Percentiles rank a stretch among this genome's conserved stretches.
Conservation (phyloP, 805 yeast species). For the Myxozyma lipomycoides region DNA sequence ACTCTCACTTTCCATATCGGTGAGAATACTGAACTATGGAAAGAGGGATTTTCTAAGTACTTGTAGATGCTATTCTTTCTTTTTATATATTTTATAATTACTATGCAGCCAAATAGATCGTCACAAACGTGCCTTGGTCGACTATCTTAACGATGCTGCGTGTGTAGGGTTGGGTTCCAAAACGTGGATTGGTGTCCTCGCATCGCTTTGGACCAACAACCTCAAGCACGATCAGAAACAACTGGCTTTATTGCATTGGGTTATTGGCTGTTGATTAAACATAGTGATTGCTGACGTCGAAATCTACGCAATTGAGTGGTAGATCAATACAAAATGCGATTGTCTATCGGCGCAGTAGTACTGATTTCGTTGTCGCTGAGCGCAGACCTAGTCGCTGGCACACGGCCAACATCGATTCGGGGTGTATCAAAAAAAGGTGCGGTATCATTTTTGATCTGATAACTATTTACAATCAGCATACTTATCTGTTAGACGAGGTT, state of each 20-base stretch:
- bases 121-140: too few species aligned
- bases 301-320: too few species aligned
- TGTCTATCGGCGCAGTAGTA: background rate
- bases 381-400: conserved; percentile 1
- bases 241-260: too few species aligned
- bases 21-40: conserved; percentile 76
- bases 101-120: too few species aligned
- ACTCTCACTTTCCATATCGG: conserved; percentile 66
- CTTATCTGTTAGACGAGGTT: conserved; percentile 2
- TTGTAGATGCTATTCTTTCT: background rate
- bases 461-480: background rate
- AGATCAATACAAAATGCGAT: conserved; percentile 1
- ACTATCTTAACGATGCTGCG: background rate
- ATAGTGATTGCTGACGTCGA: too few species aligned
- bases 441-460: background rate
- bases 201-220: too few species aligned
- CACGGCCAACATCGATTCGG: conserved; percentile 2
- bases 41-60: conserved; percentile 14
- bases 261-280: too few species aligned
- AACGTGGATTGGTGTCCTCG: background rate
- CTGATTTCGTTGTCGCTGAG: background rate
- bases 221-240: too few species aligned
- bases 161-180: background rate
- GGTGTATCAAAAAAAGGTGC: conserved; percentile 11
- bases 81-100: too few species aligned